Evolutionary conservation across 495 filamentous ascomycete species (phyloP).

Genomic region (Lophiostoma macrostomum): DNA sequence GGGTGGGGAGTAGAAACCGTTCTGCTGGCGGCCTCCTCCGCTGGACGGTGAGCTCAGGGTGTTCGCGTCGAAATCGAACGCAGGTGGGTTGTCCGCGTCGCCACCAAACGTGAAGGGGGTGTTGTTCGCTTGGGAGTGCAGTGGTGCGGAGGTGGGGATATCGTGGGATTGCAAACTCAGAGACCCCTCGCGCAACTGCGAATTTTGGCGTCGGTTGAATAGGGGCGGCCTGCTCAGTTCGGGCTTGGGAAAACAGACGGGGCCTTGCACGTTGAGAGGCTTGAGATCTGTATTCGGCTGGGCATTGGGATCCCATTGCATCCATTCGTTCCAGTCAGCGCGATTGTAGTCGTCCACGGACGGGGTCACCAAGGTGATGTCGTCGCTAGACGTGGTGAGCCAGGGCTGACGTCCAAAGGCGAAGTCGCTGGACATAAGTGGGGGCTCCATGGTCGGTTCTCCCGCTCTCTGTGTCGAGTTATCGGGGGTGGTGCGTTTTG

Average conservation of each 20-base stretch:
- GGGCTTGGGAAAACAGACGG: constrained; percentile 28
- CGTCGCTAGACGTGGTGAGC: constrained; percentile 23
- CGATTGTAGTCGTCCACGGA: constrained; percentile 5
- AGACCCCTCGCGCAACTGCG: constrained; percentile 18
- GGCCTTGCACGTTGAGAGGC: constrained; percentile 21
- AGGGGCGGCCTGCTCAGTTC: constrained; percentile 27
- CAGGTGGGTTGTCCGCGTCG: constrained; percentile 16
- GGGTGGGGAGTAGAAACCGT: constrained; percentile 28
- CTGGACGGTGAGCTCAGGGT: constrained; percentile 26
- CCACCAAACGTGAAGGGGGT: constrained; percentile 25
- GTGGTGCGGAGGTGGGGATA: constrained; percentile 5
- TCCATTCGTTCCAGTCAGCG: constrained; percentile 39
- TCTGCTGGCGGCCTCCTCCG: constrained; percentile 8
- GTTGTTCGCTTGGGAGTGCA: neutral
- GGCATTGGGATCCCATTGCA: constrained; percentile 36
- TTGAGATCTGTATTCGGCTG: constrained; percentile 25
- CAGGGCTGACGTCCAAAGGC: constrained; percentile 18
- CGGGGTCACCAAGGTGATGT: constrained; percentile 14
- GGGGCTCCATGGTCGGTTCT: constrained; percentile 22
- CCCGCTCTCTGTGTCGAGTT: neutral
- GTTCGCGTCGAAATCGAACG: constrained; percentile 21
- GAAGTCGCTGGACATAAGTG: constrained; percentile 25
- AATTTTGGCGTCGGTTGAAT: constrained; percentile 24
- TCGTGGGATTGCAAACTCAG: neutral
- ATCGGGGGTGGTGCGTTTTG: neutral